Evolutionary conservation across 305 asterid genomes (phyloP), one percentile per base, ranked within the genome.

Genomic region (Fraxinus ornus): DNA sequence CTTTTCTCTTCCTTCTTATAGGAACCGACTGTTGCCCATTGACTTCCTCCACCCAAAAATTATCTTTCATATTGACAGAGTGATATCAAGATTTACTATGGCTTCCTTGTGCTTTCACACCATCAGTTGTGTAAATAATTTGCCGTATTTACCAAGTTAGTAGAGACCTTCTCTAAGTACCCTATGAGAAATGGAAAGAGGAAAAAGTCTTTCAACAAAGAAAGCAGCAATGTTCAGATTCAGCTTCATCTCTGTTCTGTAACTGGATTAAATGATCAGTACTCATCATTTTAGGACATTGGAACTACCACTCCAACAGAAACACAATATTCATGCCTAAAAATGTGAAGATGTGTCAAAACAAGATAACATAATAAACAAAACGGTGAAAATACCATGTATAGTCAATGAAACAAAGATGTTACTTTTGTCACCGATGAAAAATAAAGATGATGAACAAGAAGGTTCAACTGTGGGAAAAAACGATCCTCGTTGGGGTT

Each of bases 11-110:
- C 86, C 94, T 92, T 87, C 89, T 93, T 80, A 71, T 75, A 70
- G 88, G 83, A 81, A 83, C 62, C 77, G 88, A 21, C 7, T 85
- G 76, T 80, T 78, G 87, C 41, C 68, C 89, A 86, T 75, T 79
- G 75, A 87, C 57, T 62, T 91, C 95, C 86, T 85, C 94, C 86
- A 90, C 89, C 98, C 98, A 91, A 88, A 87, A 87, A 37, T 44
- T 47, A 80, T 88, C 93, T 60, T 86, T 87, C 95, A 93, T 93
- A 80, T 83, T 76, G 86, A 82, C 78, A 77, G 79, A 77, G 26
- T 77, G 71, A 71, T 77, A 55, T 75, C 77, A 68, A 78, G 62
- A 68, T 60, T 79, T 75, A 66, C 66, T 78, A 79, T 49, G 47
- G 82, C 81, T 36, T 78, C 79, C 80, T 41, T 26, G 7, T 57